Evolutionary conservation across 2,329 filamentous ascomycete species (phyloP).

Genomic region (Ceratocystis colombiana): DNA sequence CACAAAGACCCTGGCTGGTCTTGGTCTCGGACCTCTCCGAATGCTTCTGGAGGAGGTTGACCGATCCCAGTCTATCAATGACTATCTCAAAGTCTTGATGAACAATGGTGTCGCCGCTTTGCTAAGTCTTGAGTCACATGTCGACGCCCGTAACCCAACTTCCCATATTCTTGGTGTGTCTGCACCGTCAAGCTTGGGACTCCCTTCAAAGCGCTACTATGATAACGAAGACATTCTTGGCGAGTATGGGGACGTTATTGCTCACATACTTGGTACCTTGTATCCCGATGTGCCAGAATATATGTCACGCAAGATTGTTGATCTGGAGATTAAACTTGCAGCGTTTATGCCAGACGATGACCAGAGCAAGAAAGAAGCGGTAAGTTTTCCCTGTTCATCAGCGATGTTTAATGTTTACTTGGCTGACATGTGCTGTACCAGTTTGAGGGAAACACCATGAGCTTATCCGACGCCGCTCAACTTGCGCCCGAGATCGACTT

Average conservation of each 20-base stretch:
- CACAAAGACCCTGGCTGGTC: slow-evolving; percentile 44
- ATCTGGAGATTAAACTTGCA: slow-evolving; percentile 53
- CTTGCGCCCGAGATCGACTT: slow-evolving; percentile 49
- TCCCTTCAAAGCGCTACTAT: slow-evolving; percentile 54
- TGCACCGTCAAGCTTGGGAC: slow-evolving; percentile 44
- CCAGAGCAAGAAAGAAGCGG: slow-evolving; percentile 50
- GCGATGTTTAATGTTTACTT: background rate
- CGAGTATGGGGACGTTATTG: slow-evolving; percentile 37
- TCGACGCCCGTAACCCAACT: slow-evolving; percentile 38
- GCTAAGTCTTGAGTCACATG: slow-evolving; percentile 33
- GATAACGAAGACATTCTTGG: slow-evolving; percentile 43
- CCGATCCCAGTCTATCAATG: slow-evolving; percentile 30
- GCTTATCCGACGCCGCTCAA: slow-evolving; percentile 44
- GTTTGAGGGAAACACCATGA: slow-evolving; percentile 43
- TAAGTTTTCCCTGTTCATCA: slow-evolving; percentile 29
- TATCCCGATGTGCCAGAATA: slow-evolving; percentile 33
- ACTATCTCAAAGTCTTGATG: slow-evolving; percentile 40
- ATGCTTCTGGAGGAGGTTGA: slow-evolving; percentile 45
- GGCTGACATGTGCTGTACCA: background rate
- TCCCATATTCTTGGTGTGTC: slow-evolving; percentile 34
- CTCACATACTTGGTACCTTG: slow-evolving; percentile 30
- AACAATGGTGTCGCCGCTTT: slow-evolving; percentile 38
- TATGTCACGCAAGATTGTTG: slow-evolving; percentile 38
- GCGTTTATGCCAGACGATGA: slow-evolving; percentile 48
- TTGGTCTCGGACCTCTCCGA: slow-evolving; percentile 48